These are phyloP conservation scores for Penicillium sp. DNA, from an alignment of 2,329 filamentous ascomycete species.

Conservation along the genomic window DNA sequence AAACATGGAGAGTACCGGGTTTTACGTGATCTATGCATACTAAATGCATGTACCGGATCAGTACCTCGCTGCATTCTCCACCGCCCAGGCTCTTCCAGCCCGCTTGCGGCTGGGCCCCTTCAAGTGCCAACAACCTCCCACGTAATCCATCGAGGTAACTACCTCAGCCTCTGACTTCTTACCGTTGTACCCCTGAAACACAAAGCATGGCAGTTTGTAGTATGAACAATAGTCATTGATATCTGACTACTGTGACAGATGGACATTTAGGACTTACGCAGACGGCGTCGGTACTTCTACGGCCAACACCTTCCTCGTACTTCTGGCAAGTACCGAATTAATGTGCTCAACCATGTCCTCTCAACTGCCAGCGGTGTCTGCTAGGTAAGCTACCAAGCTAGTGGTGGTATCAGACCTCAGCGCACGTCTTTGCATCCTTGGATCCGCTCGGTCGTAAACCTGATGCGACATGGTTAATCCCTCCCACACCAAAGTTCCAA, in stretches of 20 bases:
- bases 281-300: background rate
- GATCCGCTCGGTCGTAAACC: slow-evolving; percentile 6
- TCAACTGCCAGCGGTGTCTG: background rate
- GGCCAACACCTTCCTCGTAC: background rate
- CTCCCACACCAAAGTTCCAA: background rate
- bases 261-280: background rate
- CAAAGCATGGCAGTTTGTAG: background rate
- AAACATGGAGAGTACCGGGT: background rate
- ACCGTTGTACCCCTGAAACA: background rate
- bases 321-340: background rate
- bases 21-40: background rate
- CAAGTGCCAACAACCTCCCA: too few species aligned
- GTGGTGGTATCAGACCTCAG: background rate
- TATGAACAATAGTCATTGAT: background rate
- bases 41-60: background rate
- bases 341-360: background rate
- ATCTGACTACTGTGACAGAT: background rate
- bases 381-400: background rate
- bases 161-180: background rate
- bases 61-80: background rate
- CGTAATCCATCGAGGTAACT: too few species aligned
- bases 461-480: slow-evolving; percentile 10
- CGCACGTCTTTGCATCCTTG: background rate
- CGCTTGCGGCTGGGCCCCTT: slow-evolving; percentile 4
- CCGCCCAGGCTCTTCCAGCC: background rate